A percentile compares a stretch with the other conserved stretches of the same genome.
These are phyloP conservation scores for Knufia fluminis DNA, from an alignment of 2,329 filamentous ascomycete species.

Conservation along the genomic window DNA sequence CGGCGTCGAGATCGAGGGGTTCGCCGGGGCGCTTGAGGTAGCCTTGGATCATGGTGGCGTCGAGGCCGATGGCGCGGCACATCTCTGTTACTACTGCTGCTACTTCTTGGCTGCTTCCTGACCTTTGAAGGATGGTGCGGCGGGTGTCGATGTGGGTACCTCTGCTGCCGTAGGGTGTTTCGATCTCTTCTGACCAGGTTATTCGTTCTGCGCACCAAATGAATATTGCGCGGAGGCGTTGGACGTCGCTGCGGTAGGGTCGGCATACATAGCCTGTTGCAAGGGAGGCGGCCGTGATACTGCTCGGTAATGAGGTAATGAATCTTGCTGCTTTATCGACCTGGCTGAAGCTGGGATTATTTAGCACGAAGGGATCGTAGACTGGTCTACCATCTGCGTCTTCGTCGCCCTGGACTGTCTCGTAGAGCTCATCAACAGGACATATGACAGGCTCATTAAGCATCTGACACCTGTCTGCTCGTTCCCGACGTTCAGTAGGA, in stretches of 20 bases:
- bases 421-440: constrained; percentile 79
- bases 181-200: constrained; percentile 88
- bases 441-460: constrained; percentile 82
- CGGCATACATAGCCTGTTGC: constrained; percentile 89
- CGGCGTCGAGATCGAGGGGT: constrained; percentile 64
- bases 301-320: constrained; percentile 69
- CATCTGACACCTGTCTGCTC: constrained; percentile 86
- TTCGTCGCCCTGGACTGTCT: constrained; percentile 81
- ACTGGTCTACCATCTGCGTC: constrained; percentile 75
- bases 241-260: constrained; percentile 88
- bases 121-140: constrained; percentile 71
- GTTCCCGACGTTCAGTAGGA: constrained; percentile 73
- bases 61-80: constrained; percentile 80
- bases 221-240: constrained; percentile 86
- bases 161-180: constrained; percentile 41
- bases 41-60: constrained; percentile 77
- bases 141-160: constrained; percentile 57
- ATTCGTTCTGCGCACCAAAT: constrained; percentile 96
- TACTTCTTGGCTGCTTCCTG: constrained; percentile 82
- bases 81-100: constrained; percentile 82
- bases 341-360: constrained; percentile 72
- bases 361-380: constrained; percentile 50
- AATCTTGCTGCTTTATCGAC: constrained; percentile 97
- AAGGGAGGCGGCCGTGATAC: constrained; percentile 70
- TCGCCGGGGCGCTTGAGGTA: constrained; percentile 90